Percentiles rank a stretch among this genome's conserved stretches.
phyloP scores from a whole-genome alignment of 441 rosid species.

The Rhodomyrtus psidioides region DNA sequence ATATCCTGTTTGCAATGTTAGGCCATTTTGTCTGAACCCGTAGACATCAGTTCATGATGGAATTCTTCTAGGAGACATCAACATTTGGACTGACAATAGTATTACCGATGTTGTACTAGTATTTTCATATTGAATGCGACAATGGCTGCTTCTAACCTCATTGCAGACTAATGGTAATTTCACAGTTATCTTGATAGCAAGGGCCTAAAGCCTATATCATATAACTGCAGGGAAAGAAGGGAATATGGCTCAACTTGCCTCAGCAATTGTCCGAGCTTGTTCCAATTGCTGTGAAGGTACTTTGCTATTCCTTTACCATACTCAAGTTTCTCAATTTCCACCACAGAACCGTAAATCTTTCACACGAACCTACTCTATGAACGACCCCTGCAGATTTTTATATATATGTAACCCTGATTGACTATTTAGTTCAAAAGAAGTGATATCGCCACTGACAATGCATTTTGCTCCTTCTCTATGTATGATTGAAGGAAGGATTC shows the following conservation, averaged over 20 bases:
- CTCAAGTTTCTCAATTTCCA: background rate
- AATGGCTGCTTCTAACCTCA: background rate
- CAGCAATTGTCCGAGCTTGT: background rate
- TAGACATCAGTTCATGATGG: background rate
- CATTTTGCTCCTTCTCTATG: background rate
- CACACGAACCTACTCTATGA: background rate
- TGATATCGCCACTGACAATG: background rate
- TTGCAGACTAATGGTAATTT: background rate
- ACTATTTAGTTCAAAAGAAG: background rate
- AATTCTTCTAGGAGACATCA: background rate
- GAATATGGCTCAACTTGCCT: background rate
- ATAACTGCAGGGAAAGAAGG: background rate
- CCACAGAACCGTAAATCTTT: background rate
- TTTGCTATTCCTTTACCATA: background rate
- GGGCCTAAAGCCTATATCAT: background rate
- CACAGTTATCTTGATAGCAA: background rate
- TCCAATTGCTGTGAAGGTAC: constrained; percentile 2
- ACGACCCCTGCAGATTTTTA: background rate
- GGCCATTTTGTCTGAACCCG: background rate
- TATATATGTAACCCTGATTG: background rate
- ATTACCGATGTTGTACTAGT: background rate
- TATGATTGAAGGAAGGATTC: background rate
- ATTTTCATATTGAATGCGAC: background rate
- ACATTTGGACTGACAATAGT: background rate
- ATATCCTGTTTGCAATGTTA: background rate